Conservation (phyloP, 1,284 basidiomycete species). For the Ustilago esculenta region DNA sequence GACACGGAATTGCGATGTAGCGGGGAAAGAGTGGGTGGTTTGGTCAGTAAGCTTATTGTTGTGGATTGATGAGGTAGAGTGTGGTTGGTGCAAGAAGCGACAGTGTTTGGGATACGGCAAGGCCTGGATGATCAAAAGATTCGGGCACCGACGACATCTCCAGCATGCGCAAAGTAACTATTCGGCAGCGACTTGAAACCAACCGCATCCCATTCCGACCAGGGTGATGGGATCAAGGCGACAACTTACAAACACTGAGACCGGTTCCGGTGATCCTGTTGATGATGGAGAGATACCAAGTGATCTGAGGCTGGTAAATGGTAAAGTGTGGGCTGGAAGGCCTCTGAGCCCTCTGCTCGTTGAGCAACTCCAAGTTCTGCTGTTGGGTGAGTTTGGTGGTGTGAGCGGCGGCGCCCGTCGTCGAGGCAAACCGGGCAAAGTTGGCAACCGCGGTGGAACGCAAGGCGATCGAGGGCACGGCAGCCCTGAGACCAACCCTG, state of each 20-base stretch:
- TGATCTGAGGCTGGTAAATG: constrained; percentile 93
- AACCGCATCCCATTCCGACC: too few relatives aligned
- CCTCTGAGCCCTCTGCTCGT: constrained; percentile 83
- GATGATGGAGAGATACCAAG: constrained; percentile 84
- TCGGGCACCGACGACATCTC: too few relatives aligned
- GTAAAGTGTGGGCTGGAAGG: constrained; percentile 92
- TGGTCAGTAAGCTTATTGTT: too few relatives aligned
- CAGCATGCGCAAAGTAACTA: too few relatives aligned
- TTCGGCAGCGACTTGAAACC: too few relatives aligned
- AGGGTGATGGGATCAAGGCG: too few relatives aligned
- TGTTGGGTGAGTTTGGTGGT: constrained; percentile 69
- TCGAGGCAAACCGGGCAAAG: not conserved
- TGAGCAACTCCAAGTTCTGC: constrained; percentile 75
- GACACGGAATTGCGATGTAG: too few relatives aligned
- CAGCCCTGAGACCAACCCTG: constrained; percentile 7
- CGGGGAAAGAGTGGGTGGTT: too few relatives aligned
- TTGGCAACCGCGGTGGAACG: not conserved
- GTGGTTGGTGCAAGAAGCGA: too few relatives aligned
- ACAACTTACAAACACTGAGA: constrained; percentile 70
- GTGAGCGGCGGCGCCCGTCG: not conserved
- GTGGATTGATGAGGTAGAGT: too few relatives aligned
- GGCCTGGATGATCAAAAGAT: too few relatives aligned
- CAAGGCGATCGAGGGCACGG: constrained; percentile 2
- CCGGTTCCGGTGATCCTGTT: constrained; percentile 85
- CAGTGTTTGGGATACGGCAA: too few relatives aligned